These are phyloP conservation scores for Mikania micrantha DNA, from an alignment of 129 eudicot genomes.

Conservation along the genomic window DNA sequence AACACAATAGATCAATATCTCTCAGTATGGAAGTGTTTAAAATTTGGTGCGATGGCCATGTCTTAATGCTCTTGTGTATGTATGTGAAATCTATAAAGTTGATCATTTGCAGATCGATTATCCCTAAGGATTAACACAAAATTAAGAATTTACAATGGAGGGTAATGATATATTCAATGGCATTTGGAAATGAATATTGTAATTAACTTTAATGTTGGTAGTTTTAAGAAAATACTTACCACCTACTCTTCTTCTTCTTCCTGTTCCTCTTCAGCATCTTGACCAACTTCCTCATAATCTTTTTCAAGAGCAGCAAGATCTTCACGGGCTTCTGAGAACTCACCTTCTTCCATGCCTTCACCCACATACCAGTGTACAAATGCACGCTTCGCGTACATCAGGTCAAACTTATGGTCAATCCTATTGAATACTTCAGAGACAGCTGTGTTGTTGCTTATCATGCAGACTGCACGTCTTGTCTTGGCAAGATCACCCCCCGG, in stretches of 20 bases:
- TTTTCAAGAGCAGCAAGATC: conserved; percentile 92
- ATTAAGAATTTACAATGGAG: background rate
- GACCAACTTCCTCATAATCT: conserved; percentile 77
- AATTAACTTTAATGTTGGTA: background rate
- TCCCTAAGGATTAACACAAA: conserved; percentile 8
- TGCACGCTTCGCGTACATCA: conserved; percentile 69
- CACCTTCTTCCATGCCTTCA: conserved; percentile 95
- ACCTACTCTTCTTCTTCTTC: conserved; percentile 55
- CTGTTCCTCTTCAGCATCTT: conserved; percentile 57
- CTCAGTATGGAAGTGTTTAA: conserved; percentile 15
- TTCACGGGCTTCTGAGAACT: conserved; percentile 89
- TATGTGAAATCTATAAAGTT: conserved; percentile 4
- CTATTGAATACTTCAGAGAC: conserved; percentile 69
- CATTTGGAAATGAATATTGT: background rate
- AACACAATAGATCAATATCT: conserved; percentile 2
- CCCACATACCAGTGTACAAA: conserved; percentile 93
- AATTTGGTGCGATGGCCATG: conserved; percentile 14
- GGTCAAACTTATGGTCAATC: conserved; percentile 70
- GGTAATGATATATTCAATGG: conserved; percentile 11
- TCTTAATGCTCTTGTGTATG: background rate
- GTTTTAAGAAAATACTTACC: conserved; percentile 10
- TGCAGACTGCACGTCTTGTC: conserved; percentile 76
- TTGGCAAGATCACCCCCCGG: conserved; percentile 88
- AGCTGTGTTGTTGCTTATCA: conserved; percentile 86
- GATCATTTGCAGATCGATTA: background rate